Base-by-base conservation (phyloP, 371 early-diverging fungal species). In the Batkoa obscura region DNA sequence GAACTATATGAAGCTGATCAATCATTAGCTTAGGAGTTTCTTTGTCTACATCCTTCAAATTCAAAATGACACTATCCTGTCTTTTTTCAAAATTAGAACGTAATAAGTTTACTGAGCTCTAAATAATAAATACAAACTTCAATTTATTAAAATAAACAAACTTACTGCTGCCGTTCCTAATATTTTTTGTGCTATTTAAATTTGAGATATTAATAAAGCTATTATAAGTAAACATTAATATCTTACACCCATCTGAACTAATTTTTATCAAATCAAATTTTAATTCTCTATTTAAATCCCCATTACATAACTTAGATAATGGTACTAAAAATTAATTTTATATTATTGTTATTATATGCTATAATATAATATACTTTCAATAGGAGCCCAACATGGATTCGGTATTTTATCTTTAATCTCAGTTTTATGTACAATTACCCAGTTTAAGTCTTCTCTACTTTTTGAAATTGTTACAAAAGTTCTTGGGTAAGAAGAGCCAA, bases 131-230 rank as follows among this genome's bases (percentile, higher is more conserved):
- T 23, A 23, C 23, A 23, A 23, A 23, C 23, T 23, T 23, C 23
- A 23, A 23, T 23, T 23, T 23, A 23, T 23, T 23, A 23, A 23
- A 23, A 23, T 23, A 23, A 15, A 45, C 4, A 6, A 12, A 5
- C 23, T 45, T 45, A 45, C 45, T 23, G 66, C 61, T 0, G 65
- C 58, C 33, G 66, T 63, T 13, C 62, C 62, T 3, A 64, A 55
- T 31, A 61, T 43, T 60, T 57, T 64, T n/a, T 63, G 56, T 39
- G 61, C 53, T 37, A 68, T 62, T 49, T 59, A 12, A 30, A 68
- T 48, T 13, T 45, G 12, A 45, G 15, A 15, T 15, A 5, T 23
- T 23, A 23, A 23, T 23, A 23, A 23, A 23, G 23, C 23, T 23
- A 23, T 23, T 23, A 23, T 23, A 23, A 23, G 23, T 23, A 23